Evolutionary conservation across 2,329 filamentous ascomycete genomes (phyloP).

Genomic region (Talaromyces sp.): DNA sequence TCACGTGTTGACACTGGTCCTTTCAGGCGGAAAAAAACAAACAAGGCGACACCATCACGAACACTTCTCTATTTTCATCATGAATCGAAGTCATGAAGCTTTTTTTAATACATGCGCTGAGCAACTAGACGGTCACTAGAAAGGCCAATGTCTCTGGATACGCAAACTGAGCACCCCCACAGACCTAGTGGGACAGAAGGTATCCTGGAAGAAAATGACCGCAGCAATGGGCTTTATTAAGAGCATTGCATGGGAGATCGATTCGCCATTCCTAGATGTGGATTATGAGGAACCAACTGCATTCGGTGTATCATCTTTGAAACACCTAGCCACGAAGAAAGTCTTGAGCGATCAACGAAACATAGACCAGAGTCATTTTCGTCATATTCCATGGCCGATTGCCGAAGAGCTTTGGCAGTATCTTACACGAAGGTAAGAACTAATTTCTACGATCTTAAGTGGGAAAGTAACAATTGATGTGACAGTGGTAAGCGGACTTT

Average conservation of each 20-base stretch:
- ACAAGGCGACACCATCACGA: not conserved
- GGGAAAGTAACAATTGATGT: conserved; percentile 6
- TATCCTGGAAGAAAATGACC: conserved; percentile 15
- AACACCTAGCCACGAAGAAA: conserved; percentile 33
- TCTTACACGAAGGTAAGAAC: conserved; percentile 34
- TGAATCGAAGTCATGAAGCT: not conserved
- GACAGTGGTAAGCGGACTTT: conserved; percentile 38
- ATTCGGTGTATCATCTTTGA: conserved; percentile 33
- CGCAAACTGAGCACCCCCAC: not conserved
- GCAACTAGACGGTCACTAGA: not conserved
- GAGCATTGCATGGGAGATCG: conserved; percentile 38
- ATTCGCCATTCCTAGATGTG: conserved; percentile 34
- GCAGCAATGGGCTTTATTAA: conserved; percentile 14
- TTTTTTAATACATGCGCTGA: not conserved
- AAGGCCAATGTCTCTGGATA: not conserved
- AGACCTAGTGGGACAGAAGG: not conserved
- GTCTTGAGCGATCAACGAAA: conserved; percentile 37
- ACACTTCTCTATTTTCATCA: not conserved
- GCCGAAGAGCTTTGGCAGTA: conserved; percentile 41
- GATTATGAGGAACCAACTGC: conserved; percentile 27
- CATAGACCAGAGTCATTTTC: conserved; percentile 36
- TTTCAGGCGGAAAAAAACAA: not conserved
- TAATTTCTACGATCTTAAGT: not conserved
- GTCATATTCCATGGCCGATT: conserved; percentile 38
- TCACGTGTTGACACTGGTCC: not conserved